These are phyloP conservation scores for Fusarium pilosicola DNA, from an alignment of 2,329 filamentous ascomycete genomes.

Conservation along the genomic window DNA sequence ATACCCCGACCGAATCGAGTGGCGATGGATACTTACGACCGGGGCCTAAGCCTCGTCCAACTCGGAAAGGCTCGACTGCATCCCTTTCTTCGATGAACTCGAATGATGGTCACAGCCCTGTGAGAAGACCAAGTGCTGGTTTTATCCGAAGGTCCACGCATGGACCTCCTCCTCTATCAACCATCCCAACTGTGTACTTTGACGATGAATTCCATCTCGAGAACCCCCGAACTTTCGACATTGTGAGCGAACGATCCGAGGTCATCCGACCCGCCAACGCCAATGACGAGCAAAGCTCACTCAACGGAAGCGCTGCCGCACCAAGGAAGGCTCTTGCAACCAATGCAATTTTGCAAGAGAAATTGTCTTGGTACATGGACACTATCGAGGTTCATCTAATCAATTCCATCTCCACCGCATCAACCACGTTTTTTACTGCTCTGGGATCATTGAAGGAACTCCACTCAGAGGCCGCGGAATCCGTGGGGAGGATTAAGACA, in stretches of 20 bases:
- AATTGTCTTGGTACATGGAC: conserved; percentile 99
- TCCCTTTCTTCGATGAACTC: conserved; percentile 63
- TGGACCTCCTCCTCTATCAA: conserved; percentile 85
- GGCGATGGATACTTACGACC: conserved; percentile 61
- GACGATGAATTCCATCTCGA: conserved; percentile 95
- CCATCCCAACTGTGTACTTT: conserved; percentile 92
- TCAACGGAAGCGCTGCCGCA: conserved; percentile 65
- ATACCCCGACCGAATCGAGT: conserved; percentile 53
- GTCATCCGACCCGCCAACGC: conserved; percentile 79
- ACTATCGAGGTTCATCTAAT: conserved; percentile 98
- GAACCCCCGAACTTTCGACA: conserved; percentile 94
- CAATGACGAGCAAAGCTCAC: conserved; percentile 63
- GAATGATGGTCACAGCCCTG: conserved; percentile 56
- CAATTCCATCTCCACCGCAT: conserved; percentile 93
- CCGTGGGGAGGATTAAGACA: conserved; percentile 84
- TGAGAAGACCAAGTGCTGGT: conserved; percentile 58
- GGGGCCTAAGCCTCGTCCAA: conserved; percentile 40
- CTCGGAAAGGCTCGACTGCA: conserved; percentile 51
- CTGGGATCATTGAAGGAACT: conserved; percentile 90
- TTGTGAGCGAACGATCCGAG: conserved; percentile 95
- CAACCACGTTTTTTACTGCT: conserved; percentile 95
- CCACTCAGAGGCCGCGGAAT: conserved; percentile 91
- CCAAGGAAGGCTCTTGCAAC: conserved; percentile 90
- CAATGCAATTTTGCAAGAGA: conserved; percentile 97
- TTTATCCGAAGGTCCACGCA: conserved; percentile 70